Evolutionary conservation across 2,329 filamentous ascomycete species (phyloP), one percentile per base, ranked within the genome.

Genomic region (Arthrobotrys pseudoclavata): DNA sequence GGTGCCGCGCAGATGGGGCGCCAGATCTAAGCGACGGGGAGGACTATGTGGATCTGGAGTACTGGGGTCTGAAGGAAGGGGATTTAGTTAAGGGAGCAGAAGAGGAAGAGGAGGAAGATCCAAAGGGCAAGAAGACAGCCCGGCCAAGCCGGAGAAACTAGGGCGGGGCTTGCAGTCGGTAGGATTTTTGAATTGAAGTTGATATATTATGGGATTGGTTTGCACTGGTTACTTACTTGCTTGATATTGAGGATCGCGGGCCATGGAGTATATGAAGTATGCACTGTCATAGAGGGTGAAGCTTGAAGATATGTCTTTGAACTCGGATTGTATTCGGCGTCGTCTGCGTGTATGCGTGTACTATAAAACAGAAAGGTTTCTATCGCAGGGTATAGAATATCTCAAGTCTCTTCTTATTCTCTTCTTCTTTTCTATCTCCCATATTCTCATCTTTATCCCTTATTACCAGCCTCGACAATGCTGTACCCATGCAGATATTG

Each of bases 21-120:
- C 86, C 90, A 61, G 92, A 94, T 83, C 90, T 96, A 90, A 94
- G 91, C 62, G 93, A 96, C 82, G 92, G 92, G 10, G 93, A 96
- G 85, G 93, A 96, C 83, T 96, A 92, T 91, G 94, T 94, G 82
- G 93, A 96, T 83, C 89, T 88, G 82, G 91, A 93, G 66, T 91
- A 93, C 84, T 95, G 92, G 92, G 89, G 88, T 0, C 83, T 96
- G 60, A 87, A 89, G 7, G 91, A 92, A 78, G 90, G 92, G 80
- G 75, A 79, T 40, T 84, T 95, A 6, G 91, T 92, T 83, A 96
- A 96, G 84, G 92, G 92, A 0, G 90, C 92, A 81, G 91, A 94
- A 79, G 90, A 92, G 82, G 92, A 85, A 85, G 80, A 82, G 84
- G 67, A 83, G 84, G 81, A 79, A 42, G 71, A 74, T 61, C 69